These are phyloP conservation scores for Aspergillus bridgeri DNA, from an alignment of 495 filamentous ascomycete genomes.

Conservation along the genomic window DNA sequence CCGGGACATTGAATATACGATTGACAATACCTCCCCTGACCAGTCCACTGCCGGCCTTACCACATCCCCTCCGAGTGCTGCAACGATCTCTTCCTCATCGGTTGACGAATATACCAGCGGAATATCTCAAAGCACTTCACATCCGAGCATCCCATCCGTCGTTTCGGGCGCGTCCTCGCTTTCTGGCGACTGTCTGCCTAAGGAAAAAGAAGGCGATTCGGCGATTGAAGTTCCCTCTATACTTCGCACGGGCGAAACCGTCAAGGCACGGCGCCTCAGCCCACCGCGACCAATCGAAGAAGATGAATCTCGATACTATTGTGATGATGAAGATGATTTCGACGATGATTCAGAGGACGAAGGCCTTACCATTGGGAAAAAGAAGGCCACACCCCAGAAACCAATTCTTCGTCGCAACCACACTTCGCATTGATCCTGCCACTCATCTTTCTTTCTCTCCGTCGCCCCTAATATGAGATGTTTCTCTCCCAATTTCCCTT, in stretches of 20 bases:
- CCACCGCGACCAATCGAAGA: constrained; percentile 31
- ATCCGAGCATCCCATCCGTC: constrained; percentile 73
- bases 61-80: constrained; percentile 54
- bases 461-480: neutral
- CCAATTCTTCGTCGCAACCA: constrained; percentile 16
- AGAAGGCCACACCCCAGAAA: constrained; percentile 30
- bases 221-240: constrained; percentile 34
- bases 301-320: constrained; percentile 43
- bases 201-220: constrained; percentile 26
- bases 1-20: constrained; percentile 43
- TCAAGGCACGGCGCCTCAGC: constrained; percentile 31
- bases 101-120: constrained; percentile 53
- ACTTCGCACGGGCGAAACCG: constrained; percentile 45
- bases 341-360: constrained; percentile 50
- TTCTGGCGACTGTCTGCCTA: constrained; percentile 45
- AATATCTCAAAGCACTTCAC: constrained; percentile 63
- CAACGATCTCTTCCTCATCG: constrained; percentile 49
- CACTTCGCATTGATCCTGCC: constrained; percentile 10
- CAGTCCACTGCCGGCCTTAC: constrained; percentile 44
- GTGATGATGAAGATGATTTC: constrained; percentile 44
- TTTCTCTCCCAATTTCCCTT: constrained; percentile 8
- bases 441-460: constrained; percentile 10
- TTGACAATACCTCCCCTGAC: constrained; percentile 41
- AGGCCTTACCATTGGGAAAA: constrained; percentile 43
- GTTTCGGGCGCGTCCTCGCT: constrained; percentile 80